Base-by-base conservation (phyloP, 2,329 filamentous ascomycete genomes). In the Rosellinia necatrix region DNA sequence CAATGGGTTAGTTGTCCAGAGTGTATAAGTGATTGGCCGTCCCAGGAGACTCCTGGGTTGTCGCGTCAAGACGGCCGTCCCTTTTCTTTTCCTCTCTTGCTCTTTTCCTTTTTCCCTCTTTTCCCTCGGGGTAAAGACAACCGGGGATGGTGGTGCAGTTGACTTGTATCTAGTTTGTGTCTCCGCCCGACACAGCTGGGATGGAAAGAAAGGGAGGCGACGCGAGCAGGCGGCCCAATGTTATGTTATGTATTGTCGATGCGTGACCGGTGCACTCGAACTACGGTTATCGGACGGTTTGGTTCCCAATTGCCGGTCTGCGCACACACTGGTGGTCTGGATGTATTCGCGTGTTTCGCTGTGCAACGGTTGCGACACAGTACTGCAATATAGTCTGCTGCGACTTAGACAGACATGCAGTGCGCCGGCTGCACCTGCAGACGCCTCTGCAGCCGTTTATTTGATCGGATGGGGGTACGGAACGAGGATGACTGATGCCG, bases 351-450 rank as follows among this genome's bases (percentile, higher is more conserved):
- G 49, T 53, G 48, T 49, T 53, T 58, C 53, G 43, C 56, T 38
- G 46, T 30, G 48, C 38, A 49, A 55, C 27, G 51, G 47, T 41
- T 43, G 52, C 49, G 29, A 56, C 40, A 56, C 32, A 56, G 49
- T 22, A 43, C 51, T 52, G 50, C 24, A 46, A 43, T 32, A 37
- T 48, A 38, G 54, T 49, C 37, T 47, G 55, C 55, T 48, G 58
- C 51, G 51, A 58, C 60, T 60, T 62, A 62, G 64, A 64, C 56
- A 64, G 58, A 62, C 59, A 67, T 68, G 66, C 65, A 64, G 66
- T 68, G 60, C 62, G 56, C 60, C 51, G 56, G 59, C 59, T 62
- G 60, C 64, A 68, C 58, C 56, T 68, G 66, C 66, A 67, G 62
- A 54, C 64, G 58, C 56, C 60, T 64, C 60, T 62, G 64, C 63